Percentiles rank a stretch among this genome's conserved stretches.
These are phyloP conservation scores for Bertia moriformis DNA, from an alignment of 2,329 filamentous ascomycete species.

Conservation along the genomic window DNA sequence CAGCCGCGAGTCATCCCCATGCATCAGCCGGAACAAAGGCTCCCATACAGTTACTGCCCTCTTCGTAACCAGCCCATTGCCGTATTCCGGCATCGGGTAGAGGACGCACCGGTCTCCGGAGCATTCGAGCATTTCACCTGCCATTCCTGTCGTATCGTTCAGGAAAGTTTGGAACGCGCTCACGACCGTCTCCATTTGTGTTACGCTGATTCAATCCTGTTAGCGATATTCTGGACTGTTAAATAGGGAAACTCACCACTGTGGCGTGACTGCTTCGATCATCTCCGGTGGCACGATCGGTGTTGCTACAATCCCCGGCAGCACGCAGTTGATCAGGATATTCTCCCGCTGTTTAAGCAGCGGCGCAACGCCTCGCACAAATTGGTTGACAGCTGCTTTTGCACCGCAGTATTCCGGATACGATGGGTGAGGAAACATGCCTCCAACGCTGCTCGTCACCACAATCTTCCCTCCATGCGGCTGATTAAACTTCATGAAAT, in stretches of 20 bases:
- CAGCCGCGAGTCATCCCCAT: not conserved
- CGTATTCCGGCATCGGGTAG: not conserved
- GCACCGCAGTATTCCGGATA: constrained; percentile 7
- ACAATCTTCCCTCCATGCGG: constrained; percentile 6
- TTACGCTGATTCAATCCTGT: not conserved
- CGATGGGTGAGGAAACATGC: constrained; percentile 4
- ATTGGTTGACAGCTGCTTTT: constrained; percentile 5
- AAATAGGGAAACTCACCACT: not conserved
- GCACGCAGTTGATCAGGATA: constrained; percentile 7
- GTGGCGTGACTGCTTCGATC: not conserved
- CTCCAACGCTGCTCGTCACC: constrained; percentile 5
- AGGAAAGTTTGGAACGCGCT: not conserved
- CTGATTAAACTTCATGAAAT: constrained; percentile 7
- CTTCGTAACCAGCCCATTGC: not conserved
- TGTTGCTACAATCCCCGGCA: constrained; percentile 5
- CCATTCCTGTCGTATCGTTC: not conserved
- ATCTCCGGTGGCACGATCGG: constrained; percentile 5
- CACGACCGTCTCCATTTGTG: not conserved
- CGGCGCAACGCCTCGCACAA: constrained; percentile 4
- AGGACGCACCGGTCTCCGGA: not conserved
- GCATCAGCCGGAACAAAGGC: not conserved
- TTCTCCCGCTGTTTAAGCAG: constrained; percentile 6
- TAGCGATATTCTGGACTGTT: not conserved
- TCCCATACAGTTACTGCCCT: not conserved
- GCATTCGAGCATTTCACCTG: not conserved